Evolutionary conservation across 2,329 filamentous ascomycete genomes (phyloP).

Genomic region (Zasmidium angulare): DNA sequence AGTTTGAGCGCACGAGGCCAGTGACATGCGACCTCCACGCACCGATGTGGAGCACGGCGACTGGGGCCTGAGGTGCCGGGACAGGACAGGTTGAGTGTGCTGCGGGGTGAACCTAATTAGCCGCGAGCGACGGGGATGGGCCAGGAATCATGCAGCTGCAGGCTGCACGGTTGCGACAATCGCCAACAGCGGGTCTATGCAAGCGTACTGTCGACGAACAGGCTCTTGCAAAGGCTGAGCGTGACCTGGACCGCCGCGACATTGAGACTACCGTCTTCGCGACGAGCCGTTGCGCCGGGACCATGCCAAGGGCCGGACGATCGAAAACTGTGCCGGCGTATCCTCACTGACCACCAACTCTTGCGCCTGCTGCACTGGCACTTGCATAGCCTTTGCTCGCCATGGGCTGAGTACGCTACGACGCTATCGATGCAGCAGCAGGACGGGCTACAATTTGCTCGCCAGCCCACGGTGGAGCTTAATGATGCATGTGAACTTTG

Average conservation of each 20-base stretch:
- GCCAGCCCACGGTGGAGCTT: constrained; percentile 20
- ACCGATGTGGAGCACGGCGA: constrained; percentile 3
- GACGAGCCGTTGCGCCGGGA: constrained; percentile 13
- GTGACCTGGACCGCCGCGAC: constrained; percentile 6
- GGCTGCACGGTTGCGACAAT: constrained; percentile 3
- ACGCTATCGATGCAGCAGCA: constrained; percentile 20
- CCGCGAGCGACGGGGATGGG: constrained; percentile 5
- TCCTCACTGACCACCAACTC: not conserved
- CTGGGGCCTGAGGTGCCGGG: not conserved
- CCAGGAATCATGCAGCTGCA: constrained; percentile 8
- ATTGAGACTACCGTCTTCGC: too few relatives aligned
- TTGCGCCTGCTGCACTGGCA: not conserved
- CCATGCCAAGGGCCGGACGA: constrained; percentile 10
- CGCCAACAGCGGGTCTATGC: not conserved
- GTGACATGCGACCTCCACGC: constrained; percentile 9
- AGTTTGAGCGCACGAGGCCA: constrained; percentile 8
- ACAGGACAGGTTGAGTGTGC: not conserved
- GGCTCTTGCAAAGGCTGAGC: constrained; percentile 2
- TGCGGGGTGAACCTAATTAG: constrained; percentile 1
- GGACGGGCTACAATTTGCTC: constrained; percentile 7
- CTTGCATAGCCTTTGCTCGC: constrained; percentile 19
- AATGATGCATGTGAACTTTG: constrained; percentile 23
- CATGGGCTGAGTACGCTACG: constrained; percentile 14
- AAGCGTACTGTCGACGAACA: not conserved
- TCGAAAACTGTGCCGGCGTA: not conserved